phyloP scores from a whole-genome alignment of 257 asterid genomes.

The Misopates orontium region DNA sequence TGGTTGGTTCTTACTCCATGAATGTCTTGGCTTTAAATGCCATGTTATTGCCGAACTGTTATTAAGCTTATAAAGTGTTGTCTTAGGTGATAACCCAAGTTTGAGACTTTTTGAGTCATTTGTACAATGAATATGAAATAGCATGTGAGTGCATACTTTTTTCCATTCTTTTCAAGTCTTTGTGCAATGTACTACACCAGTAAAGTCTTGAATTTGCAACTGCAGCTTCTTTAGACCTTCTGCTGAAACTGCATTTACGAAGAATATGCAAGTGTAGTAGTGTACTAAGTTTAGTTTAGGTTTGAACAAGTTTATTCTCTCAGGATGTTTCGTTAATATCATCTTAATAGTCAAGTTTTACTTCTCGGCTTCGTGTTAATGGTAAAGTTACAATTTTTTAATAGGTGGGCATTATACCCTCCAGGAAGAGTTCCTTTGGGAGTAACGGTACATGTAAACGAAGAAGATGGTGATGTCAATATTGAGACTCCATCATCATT shows the following conservation, averaged over 20 bases:
- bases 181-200: neutral
- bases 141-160: neutral
- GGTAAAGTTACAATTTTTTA: slow-evolving; percentile 26
- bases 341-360: slow-evolving; percentile 20
- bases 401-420: slow-evolving; percentile 99
- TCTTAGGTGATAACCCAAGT: too few relatives aligned
- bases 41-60: too few relatives aligned
- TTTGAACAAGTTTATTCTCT: neutral
- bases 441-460: slow-evolving; percentile 94
- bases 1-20: neutral
- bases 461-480: slow-evolving; percentile 95
- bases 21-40: neutral
- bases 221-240: neutral
- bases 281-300: neutral
- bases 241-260: neutral
- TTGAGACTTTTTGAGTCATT: neutral
- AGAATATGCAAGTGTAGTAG: neutral
- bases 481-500: slow-evolving; percentile 88
- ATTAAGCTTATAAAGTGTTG: too few relatives aligned
- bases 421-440: slow-evolving; percentile 98
- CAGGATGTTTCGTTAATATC: neutral
- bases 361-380: slow-evolving; percentile 15
- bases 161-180: neutral
- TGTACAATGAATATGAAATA: neutral
- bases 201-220: neutral